phyloP scores from a whole-genome alignment of 176 grass and related monocot genomes.

The Neostapfia colusana region DNA sequence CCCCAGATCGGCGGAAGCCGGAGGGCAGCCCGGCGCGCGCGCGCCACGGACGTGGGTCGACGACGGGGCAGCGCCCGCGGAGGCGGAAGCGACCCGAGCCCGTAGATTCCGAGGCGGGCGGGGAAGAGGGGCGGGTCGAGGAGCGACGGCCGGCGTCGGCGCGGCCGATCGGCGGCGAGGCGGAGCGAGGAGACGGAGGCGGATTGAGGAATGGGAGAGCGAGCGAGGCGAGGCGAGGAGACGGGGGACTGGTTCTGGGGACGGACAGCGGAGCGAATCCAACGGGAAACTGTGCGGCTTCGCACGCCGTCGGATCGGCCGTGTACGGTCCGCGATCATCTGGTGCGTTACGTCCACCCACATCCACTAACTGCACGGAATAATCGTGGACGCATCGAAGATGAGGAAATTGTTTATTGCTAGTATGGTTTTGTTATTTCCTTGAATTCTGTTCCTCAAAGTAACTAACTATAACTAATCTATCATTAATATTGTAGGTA shows the following conservation, averaged over 20 bases:
- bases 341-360: not conserved
- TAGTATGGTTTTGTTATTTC: too few species aligned
- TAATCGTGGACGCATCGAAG: too few species aligned
- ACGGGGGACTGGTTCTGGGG: not conserved
- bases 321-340: not conserved
- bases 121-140: not conserved
- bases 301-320: not conserved
- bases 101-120: not conserved
- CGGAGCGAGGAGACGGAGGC: not conserved
- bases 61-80: not conserved
- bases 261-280: not conserved
- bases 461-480: too few species aligned
- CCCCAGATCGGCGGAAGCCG: not conserved
- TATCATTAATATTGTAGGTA: too few species aligned
- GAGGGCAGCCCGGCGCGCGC: not conserved
- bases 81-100: not conserved
- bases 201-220: not conserved
- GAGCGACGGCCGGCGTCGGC: not conserved
- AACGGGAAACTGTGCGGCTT: not conserved
- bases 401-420: too few species aligned
- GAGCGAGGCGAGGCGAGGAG: not conserved
- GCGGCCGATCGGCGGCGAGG: slow-evolving; percentile 2
- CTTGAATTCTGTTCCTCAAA: too few species aligned
- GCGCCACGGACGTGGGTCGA: not conserved
- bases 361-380: too few species aligned